phyloP scores from a whole-genome alignment of 768 basidiomycete genomes.

The Leccinellum albellum region DNA sequence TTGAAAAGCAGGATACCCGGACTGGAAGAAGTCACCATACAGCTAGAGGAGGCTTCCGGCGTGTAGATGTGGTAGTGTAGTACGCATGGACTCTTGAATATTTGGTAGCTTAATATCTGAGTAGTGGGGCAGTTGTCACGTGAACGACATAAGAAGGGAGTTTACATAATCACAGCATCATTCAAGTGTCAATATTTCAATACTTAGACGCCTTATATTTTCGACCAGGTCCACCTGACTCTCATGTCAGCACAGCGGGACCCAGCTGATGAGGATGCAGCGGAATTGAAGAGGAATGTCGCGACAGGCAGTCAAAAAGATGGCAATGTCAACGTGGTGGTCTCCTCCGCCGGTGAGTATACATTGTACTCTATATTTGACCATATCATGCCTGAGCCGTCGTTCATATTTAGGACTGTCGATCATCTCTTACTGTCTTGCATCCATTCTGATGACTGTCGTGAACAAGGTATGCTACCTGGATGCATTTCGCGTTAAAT shows the following conservation, averaged over 20 bases:
- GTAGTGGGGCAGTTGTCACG: neutral
- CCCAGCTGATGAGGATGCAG: conserved; percentile 37
- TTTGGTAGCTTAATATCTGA: conserved; percentile 12
- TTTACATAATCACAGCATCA: too few species aligned
- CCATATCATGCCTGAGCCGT: neutral
- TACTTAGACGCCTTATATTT: neutral
- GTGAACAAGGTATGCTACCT: conserved; percentile 77
- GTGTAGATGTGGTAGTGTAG: conserved; percentile 3
- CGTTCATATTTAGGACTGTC: conserved; percentile 62
- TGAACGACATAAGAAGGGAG: too few species aligned
- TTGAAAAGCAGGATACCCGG: conserved; percentile 73
- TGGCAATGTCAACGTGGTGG: conserved; percentile 1
- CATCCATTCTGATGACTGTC: conserved; percentile 95
- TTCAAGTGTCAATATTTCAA: too few species aligned
- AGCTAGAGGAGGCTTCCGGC: conserved; percentile 52
- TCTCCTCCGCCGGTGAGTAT: conserved; percentile 26
- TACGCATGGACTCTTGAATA: conserved; percentile 8
- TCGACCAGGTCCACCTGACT: neutral
- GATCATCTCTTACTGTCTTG: conserved; percentile 84
- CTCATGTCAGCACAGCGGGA: conserved; percentile 17
- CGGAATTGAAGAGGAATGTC: conserved; percentile 51
- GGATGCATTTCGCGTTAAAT: neutral
- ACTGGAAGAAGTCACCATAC: conserved; percentile 86
- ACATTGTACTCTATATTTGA: neutral
- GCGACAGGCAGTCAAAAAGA: conserved; percentile 36